A percentile compares a stretch with the other conserved stretches of the same genome.
Conservation (phyloP, 1,284 basidiomycete species). For the Leccinum fallax region DNA sequence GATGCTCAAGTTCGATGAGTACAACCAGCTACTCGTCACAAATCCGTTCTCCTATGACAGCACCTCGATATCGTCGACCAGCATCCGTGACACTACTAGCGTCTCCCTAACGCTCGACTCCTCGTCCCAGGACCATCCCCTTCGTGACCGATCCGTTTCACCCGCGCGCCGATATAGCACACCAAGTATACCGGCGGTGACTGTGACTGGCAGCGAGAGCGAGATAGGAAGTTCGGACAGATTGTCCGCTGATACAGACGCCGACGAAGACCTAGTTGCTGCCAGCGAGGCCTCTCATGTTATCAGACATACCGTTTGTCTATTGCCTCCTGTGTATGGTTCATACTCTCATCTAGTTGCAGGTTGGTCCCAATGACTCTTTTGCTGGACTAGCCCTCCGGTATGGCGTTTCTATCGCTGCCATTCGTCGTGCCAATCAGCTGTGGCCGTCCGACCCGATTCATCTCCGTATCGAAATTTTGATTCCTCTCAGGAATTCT, state of each 20-base stretch:
- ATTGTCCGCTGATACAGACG: not conserved
- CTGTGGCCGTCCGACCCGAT: constrained; percentile 90
- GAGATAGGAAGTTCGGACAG: constrained; percentile 4
- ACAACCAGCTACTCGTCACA: constrained; percentile 21
- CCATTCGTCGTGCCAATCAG: constrained; percentile 85
- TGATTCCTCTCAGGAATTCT: constrained; percentile 57
- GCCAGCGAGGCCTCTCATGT: not conserved
- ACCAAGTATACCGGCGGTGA: not conserved
- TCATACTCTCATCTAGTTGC: not conserved
- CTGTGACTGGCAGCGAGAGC: not conserved
- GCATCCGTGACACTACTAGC: not conserved
- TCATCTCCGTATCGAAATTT: constrained; percentile 79
- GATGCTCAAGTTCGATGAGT: constrained; percentile 29
- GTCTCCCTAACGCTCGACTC: not conserved
- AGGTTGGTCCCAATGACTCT: constrained; percentile 78
- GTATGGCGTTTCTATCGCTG: constrained; percentile 82
- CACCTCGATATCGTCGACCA: not conserved
- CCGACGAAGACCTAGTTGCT: not conserved
- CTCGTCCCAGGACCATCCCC: constrained; percentile 20
- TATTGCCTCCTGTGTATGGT: not conserved
- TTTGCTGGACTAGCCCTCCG: constrained; percentile 83
- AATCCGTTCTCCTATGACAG: constrained; percentile 17
- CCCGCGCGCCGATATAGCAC: not conserved
- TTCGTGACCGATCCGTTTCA: constrained; percentile 20
- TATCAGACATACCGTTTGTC: constrained; percentile 27